Conservation (phyloP, 495 filamentous ascomycete species). For the Beverwykella pulmonaria region DNA sequence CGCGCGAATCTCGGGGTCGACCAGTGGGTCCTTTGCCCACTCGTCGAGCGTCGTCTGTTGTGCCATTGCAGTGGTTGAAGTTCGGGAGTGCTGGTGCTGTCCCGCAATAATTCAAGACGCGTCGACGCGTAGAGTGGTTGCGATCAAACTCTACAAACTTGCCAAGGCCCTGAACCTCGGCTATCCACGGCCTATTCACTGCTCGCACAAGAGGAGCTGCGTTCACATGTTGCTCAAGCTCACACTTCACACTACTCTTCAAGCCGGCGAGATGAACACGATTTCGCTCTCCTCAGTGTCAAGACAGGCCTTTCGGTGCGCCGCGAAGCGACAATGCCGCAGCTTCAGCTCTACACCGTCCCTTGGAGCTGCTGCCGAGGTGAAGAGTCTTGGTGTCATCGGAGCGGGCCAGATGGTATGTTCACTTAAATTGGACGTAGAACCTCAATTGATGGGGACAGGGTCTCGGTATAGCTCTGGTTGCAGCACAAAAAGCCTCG, state of each 20-base stretch:
- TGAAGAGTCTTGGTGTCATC: constrained; percentile 88
- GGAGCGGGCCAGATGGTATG: constrained; percentile 86
- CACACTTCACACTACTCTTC: constrained; percentile 12
- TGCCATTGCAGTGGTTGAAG: constrained; percentile 52
- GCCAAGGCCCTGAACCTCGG: constrained; percentile 24
- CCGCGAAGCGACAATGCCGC: constrained; percentile 43
- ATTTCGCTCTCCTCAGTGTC: constrained; percentile 33
- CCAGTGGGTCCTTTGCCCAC: constrained; percentile 39
- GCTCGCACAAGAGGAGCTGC: background rate
- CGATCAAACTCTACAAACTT: constrained; percentile 26
- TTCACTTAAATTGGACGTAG: background rate
- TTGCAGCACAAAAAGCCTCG: constrained; percentile 81
- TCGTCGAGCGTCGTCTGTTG: constrained; percentile 49
- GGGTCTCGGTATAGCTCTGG: constrained; percentile 95
- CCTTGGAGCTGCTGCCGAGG: constrained; percentile 61
- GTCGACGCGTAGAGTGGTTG: constrained; percentile 25
- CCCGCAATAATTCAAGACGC: constrained; percentile 17
- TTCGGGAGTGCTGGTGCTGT: constrained; percentile 14
- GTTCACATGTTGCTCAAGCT: constrained; percentile 7
- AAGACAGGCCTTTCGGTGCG: constrained; percentile 27
- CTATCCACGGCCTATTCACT: background rate
- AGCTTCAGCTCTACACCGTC: constrained; percentile 57
- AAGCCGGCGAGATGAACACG: background rate
- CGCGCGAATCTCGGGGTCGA: constrained; percentile 87
- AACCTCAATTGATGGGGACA: constrained; percentile 49